Base-by-base conservation (phyloP, 1,139 yeast species). In the Starmera stellimalicola region DNA sequence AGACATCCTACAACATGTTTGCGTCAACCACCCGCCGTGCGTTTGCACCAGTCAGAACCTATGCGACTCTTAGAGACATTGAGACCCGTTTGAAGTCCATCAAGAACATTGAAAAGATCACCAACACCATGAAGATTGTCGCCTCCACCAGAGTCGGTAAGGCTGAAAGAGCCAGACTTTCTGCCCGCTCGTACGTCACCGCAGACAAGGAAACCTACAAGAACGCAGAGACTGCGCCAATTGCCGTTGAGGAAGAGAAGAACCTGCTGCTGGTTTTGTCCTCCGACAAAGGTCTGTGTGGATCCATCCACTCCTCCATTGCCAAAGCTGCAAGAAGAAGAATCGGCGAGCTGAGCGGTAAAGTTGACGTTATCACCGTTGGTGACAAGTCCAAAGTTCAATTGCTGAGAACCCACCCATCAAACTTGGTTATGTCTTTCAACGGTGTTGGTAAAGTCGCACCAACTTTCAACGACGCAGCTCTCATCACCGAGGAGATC, bases 81-180 rank as follows among this genome's bases (percentile, higher is more conserved):
- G 98, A 91, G 72, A 82, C 75, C 65, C 94, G 98, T 73, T 79
- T 91, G 62, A 91, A 91, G 73, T 85, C 96, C 47, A 91, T 91
- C 63, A 91, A 88, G 73, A 91, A 91, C 75, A 91, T 91, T 63
- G 97, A 91, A 69, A 91, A 91, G 73, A 91, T 91, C 68, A 91
- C 98, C 70, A 91, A 91, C 70, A 91, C 98, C 63, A 91, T 91
- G 98, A 91, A 88, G 73, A 81, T 93, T 65, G 98, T 91, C 55
- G 98, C 98, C 34, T 88, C 97, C 31, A 91, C 98, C 52, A 84
- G 96, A 71, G 76, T 91, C 62, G 74, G 77, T 62, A 87, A 84
- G 68, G 98, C 98, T 42, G 95, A 88, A 66, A 83, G 81, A 61
- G 95, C 96, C 47, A 91, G 88, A 91, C 69, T 73, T 50, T 74